Evolutionary conservation across 192 early-diverging fungal genomes (phyloP).

Genomic region (Coemansia sp.): DNA sequence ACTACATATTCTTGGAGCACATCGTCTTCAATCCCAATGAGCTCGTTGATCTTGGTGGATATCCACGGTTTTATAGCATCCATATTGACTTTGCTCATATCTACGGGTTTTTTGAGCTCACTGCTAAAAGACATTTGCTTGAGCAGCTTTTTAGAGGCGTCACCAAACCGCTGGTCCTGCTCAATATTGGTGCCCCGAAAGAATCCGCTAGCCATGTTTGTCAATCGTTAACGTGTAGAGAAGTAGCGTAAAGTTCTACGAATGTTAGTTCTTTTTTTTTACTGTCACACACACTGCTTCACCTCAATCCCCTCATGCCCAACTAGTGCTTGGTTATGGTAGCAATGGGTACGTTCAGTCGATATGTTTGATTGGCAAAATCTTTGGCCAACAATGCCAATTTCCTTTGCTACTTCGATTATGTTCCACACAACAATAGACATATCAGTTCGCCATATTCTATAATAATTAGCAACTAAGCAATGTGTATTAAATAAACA

Average conservation of each 20-base stretch:
- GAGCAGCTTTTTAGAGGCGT: slow-evolving; percentile 32
- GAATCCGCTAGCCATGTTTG: slow-evolving; percentile 34
- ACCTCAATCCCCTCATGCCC: no score
- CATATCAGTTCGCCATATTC: not conserved
- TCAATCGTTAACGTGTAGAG: no score
- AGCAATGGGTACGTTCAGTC: no score
- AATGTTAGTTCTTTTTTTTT: no score
- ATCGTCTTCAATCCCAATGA: slow-evolving; percentile 93
- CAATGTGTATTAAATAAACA: not conserved
- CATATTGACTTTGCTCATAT: slow-evolving; percentile 87
- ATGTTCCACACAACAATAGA: not conserved
- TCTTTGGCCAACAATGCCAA: not conserved
- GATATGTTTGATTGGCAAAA: not conserved
- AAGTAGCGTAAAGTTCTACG: no score
- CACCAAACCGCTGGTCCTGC: slow-evolving; percentile 50
- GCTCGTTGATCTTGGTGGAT: slow-evolving; percentile 61
- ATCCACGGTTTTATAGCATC: slow-evolving; percentile 90
- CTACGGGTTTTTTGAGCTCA: slow-evolving; percentile 38
- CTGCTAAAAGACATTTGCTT: slow-evolving; percentile 25
- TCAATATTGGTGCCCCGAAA: slow-evolving; percentile 44
- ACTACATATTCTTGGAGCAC: slow-evolving; percentile 85
- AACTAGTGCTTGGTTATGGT: no score
- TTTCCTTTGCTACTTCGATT: not conserved
- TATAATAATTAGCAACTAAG: not conserved
- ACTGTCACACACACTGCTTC: no score